Conservation (phyloP, 192 early-diverging fungal genomes). For the Entomortierella beljakovae region DNA sequence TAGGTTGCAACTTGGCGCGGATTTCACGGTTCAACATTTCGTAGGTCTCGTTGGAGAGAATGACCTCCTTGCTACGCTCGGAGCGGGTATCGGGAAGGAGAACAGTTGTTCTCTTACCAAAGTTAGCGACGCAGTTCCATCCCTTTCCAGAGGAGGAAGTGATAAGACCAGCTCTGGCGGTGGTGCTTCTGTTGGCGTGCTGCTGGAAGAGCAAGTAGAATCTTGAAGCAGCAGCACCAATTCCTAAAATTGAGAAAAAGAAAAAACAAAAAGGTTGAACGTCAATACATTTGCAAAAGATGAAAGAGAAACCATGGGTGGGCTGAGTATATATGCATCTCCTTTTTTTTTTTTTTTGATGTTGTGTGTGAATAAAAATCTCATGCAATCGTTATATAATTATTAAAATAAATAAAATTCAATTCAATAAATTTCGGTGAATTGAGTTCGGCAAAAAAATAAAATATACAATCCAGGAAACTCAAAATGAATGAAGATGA, state of each 20-base stretch:
- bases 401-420: not conserved
- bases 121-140: slow-evolving; percentile 43
- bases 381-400: not conserved
- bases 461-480: slow-evolving; percentile 3
- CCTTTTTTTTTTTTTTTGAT: not conserved
- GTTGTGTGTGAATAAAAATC: not conserved
- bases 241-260: slow-evolving; percentile 22
- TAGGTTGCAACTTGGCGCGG: slow-evolving; percentile 61
- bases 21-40: slow-evolving; percentile 70
- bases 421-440: not conserved
- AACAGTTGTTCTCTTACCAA: slow-evolving; percentile 47
- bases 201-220: slow-evolving; percentile 91
- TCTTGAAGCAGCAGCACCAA: slow-evolving; percentile 76
- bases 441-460: slow-evolving; percentile 1
- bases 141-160: slow-evolving; percentile 39
- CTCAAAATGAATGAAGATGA: not conserved
- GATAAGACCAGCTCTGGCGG: slow-evolving; percentile 65
- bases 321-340: slow-evolving; percentile 1
- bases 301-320: slow-evolving; percentile 10
- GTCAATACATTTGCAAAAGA: slow-evolving; percentile 3
- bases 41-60: slow-evolving; percentile 71
- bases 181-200: slow-evolving; percentile 70
- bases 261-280: not conserved
- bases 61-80: slow-evolving; percentile 74
- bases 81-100: slow-evolving; percentile 75